Conservation (phyloP, 345 rosid species). For the sweet orange (Citrus sinensis) region DNA sequence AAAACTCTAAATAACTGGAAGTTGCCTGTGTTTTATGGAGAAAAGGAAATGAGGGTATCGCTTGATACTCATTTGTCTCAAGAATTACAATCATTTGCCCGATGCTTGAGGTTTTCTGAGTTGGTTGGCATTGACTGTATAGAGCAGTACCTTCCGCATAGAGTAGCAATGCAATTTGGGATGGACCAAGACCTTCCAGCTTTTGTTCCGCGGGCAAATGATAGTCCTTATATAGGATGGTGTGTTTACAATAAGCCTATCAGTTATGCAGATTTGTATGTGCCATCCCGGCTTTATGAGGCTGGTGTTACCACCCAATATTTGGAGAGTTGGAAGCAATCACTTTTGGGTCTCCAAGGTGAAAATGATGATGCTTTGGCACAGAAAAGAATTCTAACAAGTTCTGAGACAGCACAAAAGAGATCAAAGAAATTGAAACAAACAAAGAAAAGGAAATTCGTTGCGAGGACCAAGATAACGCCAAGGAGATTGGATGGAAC, state of each 20-base stretch:
- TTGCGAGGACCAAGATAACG: not conserved
- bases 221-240: not conserved
- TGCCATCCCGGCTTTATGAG: slow-evolving; percentile 19
- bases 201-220: not conserved
- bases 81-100: slow-evolving; percentile 5
- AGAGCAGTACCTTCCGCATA: slow-evolving; percentile 14
- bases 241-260: not conserved
- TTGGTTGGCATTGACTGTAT: not conserved
- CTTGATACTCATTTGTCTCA: not conserved
- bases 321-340: slow-evolving; percentile 24
- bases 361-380: not conserved
- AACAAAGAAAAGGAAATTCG: not conserved
- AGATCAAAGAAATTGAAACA: too few species aligned
- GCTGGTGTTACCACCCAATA: slow-evolving; percentile 25
- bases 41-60: not conserved
- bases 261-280: not conserved
- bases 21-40: not conserved
- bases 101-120: slow-evolving; percentile 6
- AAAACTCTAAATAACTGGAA: not conserved
- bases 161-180: slow-evolving; percentile 16
- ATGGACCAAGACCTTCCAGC: slow-evolving; percentile 15
- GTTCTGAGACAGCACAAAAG: not conserved
- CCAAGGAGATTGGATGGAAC: not conserved
- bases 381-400: not conserved
- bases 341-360: not conserved